Percentiles rank a stretch among this genome's conserved stretches.
Evolutionary conservation across 345 rosid species (phyloP).

Genomic region (Moricandia arvensis): DNA sequence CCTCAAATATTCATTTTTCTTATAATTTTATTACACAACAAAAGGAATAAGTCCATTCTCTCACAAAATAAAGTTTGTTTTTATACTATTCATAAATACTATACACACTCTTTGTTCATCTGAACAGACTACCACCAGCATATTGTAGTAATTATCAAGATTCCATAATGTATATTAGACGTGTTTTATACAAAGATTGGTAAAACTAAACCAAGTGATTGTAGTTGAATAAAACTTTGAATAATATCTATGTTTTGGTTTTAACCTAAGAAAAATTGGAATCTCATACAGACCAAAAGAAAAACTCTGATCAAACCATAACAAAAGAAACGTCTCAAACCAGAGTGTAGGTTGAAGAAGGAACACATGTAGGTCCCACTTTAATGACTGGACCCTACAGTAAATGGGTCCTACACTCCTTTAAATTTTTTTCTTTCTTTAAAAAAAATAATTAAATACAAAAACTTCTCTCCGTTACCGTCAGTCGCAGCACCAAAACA

Average conservation of each 20-base stretch:
- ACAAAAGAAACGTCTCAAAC: neutral
- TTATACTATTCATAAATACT: neutral
- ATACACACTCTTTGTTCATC: neutral
- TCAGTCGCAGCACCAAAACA: conserved; percentile 23
- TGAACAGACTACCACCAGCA: neutral
- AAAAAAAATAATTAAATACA: neutral
- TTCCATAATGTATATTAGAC: neutral
- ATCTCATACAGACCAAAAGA: neutral
- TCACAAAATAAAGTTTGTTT: neutral
- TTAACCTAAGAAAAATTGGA: neutral
- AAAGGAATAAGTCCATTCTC: conserved; percentile 28
- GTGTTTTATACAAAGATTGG: neutral
- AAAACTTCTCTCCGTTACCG: conserved; percentile 28
- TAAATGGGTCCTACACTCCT: conserved; percentile 7
- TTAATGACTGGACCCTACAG: conserved; percentile 31
- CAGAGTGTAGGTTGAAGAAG: conserved; percentile 39
- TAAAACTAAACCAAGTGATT: neutral
- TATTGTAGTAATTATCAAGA: neutral
- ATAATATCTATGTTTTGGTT: neutral
- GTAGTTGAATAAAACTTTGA: neutral
- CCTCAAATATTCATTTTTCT: neutral
- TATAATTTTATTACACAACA: conserved; percentile 22
- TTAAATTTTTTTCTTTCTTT: neutral
- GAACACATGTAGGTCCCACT: conserved; percentile 45
- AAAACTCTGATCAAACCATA: conserved; percentile 7